phyloP scores from a whole-genome alignment of 768 basidiomycete genomes.

The Xerocomus potaroensis region DNA sequence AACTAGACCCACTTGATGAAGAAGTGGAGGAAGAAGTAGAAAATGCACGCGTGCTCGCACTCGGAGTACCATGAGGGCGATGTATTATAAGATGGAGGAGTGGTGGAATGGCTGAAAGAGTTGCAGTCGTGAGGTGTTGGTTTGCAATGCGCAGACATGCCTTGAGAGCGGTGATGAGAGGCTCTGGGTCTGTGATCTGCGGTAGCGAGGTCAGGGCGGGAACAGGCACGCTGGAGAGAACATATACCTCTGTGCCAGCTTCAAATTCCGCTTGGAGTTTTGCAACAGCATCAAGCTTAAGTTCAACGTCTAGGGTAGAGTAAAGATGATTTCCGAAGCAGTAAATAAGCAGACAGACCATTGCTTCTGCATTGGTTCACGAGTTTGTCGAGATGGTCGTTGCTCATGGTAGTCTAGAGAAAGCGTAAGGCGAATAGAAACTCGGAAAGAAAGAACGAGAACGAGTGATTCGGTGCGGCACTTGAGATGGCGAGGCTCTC shows the following conservation, averaged over 20 bases:
- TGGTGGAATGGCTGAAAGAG: conserved; percentile 64
- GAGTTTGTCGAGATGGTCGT: conserved; percentile 54
- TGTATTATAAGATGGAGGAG: conserved; percentile 61
- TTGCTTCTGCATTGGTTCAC: conserved; percentile 61
- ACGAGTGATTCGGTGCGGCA: conserved; percentile 8
- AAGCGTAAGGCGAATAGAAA: conserved; percentile 10
- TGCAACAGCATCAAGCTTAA: conserved; percentile 73
- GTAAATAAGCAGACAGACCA: conserved; percentile 38
- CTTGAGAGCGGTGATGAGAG: conserved; percentile 65
- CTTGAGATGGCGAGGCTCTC: conserved; percentile 10
- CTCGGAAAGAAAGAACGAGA: no score
- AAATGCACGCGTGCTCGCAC: conserved; percentile 32
- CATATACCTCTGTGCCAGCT: conserved; percentile 58
- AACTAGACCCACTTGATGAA: conserved; percentile 38
- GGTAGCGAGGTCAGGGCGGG: conserved; percentile 12
- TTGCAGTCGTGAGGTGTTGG: conserved; percentile 75
- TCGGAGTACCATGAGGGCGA: conserved; percentile 28
- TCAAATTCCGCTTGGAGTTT: conserved; percentile 78
- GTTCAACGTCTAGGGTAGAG: conserved; percentile 60
- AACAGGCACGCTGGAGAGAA: conserved; percentile 7
- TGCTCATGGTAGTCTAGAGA: conserved; percentile 44
- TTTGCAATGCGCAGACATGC: conserved; percentile 75
- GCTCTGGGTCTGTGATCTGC: conserved; percentile 72
- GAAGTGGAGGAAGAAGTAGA: conserved; percentile 54
- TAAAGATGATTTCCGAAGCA: conserved; percentile 6